Base-by-base conservation (phyloP, 2,329 filamentous ascomycete genomes). In the Colletotrichum nymphaeae region DNA sequence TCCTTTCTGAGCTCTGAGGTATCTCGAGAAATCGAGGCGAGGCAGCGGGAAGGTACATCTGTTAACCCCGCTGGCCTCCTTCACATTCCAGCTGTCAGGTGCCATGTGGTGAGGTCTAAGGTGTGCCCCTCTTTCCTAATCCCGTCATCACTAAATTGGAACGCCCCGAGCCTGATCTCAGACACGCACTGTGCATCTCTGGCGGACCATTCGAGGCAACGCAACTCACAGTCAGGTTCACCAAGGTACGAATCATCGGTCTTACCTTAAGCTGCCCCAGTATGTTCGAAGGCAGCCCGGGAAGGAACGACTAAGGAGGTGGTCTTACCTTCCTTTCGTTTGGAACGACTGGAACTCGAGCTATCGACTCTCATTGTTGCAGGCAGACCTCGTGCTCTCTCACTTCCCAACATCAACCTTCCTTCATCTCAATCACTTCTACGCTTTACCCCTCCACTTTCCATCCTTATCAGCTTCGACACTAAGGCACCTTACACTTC, bases 121-220 rank as follows among this genome's bases (percentile, higher is more conserved):
- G 26, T 37, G 42, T 69, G 66, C 70, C 70, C 70, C 70, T 70
- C 70, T 73, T 71, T 71, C 71, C 71, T 70, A 65, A 73, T 73
- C 60, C 67, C 56, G 60, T 32, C 70, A 70, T 73, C 60, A 57
- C 62, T 49, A 65, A 65, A 42, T 42, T 42, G 37, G 46, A 67
- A 68, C 55, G 49, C 30, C 60, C 59, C 60, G 14, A 53, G 66
- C 70, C 67, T 60, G 56, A 49, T 62, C 62, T 65, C 67, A 66
- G 67, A 73, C 71, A 73, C 67, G 42, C 71, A 73, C 71, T 73
- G 71, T 73, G 67, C 56, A 52, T 37, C 67, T 57, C 19, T 49
- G 67, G 67, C 46, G 67, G 67, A 64, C 66, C 60, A 58, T 37
- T 49, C 42, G 42, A 49, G 42, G 42, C 42, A n/a, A 49, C 16